Conservation (phyloP, 306 rosid species). For the Fragaria ananassa region DNA sequence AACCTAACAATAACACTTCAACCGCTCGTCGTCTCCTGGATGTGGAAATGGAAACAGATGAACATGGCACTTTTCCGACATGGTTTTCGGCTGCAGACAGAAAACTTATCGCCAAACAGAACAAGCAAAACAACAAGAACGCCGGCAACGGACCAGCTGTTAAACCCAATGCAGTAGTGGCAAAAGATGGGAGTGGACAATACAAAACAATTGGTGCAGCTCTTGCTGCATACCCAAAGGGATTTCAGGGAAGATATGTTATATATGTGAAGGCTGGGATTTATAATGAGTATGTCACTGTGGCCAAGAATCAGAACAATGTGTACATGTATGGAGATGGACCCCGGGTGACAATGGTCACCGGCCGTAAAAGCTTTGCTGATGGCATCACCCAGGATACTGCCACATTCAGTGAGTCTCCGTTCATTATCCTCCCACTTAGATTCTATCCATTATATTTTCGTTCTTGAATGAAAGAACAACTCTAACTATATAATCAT, state of each 20-base stretch:
- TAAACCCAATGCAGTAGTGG: constrained; percentile 24
- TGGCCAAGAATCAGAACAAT: constrained; percentile 21
- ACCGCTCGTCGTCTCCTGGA: not conserved
- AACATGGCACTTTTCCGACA: constrained; percentile 3
- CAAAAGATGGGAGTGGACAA: constrained; percentile 30
- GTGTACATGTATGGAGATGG: constrained; percentile 34
- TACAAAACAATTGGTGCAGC: constrained; percentile 27
- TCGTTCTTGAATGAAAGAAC: not conserved
- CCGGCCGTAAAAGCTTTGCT: constrained; percentile 20
- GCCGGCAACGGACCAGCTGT: not conserved
- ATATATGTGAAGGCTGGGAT: constrained; percentile 30
- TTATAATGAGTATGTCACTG: constrained; percentile 16
- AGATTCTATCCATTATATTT: not conserved
- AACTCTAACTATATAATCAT: not conserved
- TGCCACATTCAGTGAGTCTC: constrained; percentile 28
- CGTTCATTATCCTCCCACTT: not conserved
- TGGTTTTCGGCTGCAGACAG: constrained; percentile 21
- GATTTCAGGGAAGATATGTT: constrained; percentile 17
- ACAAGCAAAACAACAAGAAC: not conserved
- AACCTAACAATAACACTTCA: not conserved
- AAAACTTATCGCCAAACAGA: constrained; percentile 3
- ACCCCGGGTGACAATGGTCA: constrained; percentile 20
- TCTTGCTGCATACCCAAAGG: constrained; percentile 21
- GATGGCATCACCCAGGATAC: constrained; percentile 25
- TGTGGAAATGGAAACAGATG: not conserved